phyloP scores from a whole-genome alignment of 768 basidiomycete species.

The Rhizopogon vesiculosus region DNA sequence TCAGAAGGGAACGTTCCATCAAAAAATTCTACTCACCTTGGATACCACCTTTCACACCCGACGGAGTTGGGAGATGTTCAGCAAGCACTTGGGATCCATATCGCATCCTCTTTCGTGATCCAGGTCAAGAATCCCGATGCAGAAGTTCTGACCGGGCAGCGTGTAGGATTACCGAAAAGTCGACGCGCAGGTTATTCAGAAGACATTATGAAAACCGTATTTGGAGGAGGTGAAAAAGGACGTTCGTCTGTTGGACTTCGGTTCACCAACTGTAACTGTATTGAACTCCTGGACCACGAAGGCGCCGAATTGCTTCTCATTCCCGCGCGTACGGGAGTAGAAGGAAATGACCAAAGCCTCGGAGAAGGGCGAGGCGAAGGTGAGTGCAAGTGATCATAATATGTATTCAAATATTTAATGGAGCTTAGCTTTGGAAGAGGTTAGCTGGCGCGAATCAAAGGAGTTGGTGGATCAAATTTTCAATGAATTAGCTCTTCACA shows the following conservation, averaged over 20 bases:
- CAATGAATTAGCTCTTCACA: conserved; percentile 40
- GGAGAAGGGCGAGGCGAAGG: conserved; percentile 51
- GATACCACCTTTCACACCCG: conserved; percentile 55
- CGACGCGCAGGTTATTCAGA: conserved; percentile 42
- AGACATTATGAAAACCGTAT: conserved; percentile 42
- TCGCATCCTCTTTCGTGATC: conserved; percentile 49
- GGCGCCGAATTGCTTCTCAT: conserved; percentile 54
- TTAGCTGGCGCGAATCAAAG: conserved; percentile 34
- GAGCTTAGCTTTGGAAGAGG: conserved; percentile 34
- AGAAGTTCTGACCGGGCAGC: conserved; percentile 29
- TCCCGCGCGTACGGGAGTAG: conserved; percentile 42
- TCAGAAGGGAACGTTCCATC: conserved; percentile 40
- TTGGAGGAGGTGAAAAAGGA: conserved; percentile 41
- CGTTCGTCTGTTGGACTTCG: conserved; percentile 42
- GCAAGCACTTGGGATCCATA: conserved; percentile 46
- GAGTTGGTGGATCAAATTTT: conserved; percentile 38
- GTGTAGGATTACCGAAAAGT: conserved; percentile 19
- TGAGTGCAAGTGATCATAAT: conserved; percentile 16
- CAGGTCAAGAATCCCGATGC: conserved; percentile 61
- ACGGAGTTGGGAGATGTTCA: conserved; percentile 50
- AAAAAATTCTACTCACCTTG: conserved; percentile 47
- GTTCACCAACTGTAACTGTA: conserved; percentile 47
- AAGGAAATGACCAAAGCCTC: conserved; percentile 43
- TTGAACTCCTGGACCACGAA: conserved; percentile 49
- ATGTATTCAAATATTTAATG: background rate